These are phyloP conservation scores for Cucurbita ficifolia DNA, from an alignment of 306 rosid genomes.

Conservation along the genomic window DNA sequence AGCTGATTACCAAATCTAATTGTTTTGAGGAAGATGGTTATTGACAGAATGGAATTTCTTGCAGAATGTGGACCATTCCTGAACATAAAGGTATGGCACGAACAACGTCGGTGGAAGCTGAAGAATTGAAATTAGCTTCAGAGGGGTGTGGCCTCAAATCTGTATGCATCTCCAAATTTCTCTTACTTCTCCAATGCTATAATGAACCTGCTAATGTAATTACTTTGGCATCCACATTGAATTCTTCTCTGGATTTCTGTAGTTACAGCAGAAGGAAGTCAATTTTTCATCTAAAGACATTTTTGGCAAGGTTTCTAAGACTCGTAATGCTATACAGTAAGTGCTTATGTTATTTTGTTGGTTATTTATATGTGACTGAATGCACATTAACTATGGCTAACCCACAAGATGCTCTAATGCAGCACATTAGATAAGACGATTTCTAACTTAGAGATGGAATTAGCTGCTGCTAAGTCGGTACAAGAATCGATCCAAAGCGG, in stretches of 20 bases:
- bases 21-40: neutral
- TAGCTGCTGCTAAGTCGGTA: constrained; percentile 76
- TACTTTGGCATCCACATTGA: neutral
- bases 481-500: constrained; percentile 68
- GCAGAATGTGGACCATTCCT: constrained; percentile 80
- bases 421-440: constrained; percentile 87
- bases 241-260: neutral
- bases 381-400: neutral
- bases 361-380: neutral
- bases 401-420: constrained; percentile 6
- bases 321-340: constrained; percentile 63
- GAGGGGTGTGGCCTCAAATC: constrained; percentile 67
- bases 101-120: constrained; percentile 44
- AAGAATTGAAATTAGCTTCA: constrained; percentile 38
- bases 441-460: constrained; percentile 86
- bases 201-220: neutral
- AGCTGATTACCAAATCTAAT: neutral
- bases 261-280: constrained; percentile 61
- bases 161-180: constrained; percentile 29
- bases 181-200: neutral
- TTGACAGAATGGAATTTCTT: neutral
- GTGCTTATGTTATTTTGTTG: constrained; percentile 1
- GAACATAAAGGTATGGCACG: constrained; percentile 49
- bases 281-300: constrained; percentile 31
- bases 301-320: constrained; percentile 45